These are phyloP conservation scores for Cryptococcus hybrid DNA, from an alignment of 1,284 basidiomycete species.

Conservation along the genomic window DNA sequence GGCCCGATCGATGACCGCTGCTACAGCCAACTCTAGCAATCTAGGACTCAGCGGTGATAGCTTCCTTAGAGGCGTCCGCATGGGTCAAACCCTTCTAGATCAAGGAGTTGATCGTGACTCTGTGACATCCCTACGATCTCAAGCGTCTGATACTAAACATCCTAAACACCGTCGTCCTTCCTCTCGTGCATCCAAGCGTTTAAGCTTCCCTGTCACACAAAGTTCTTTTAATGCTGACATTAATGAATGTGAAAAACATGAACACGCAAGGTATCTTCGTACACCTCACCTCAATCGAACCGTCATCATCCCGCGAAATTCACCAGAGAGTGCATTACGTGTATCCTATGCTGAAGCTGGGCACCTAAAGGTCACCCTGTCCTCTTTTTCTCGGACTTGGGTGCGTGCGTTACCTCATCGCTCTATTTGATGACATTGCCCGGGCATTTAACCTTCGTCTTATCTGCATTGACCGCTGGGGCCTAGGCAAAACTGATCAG, in stretches of 20 bases:
- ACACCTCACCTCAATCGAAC: constrained; percentile 80
- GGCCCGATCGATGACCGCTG: background rate
- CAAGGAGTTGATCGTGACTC: constrained; percentile 11
- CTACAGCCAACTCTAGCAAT: background rate
- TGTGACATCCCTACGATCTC: constrained; percentile 7
- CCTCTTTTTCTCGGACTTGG: constrained; percentile 54
- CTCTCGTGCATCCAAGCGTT: constrained; percentile 5
- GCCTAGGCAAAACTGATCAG: constrained; percentile 77
- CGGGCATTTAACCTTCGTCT: constrained; percentile 78
- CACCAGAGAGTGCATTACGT: constrained; percentile 65
- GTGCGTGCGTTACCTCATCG: constrained; percentile 34
- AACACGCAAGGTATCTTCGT: constrained; percentile 62
- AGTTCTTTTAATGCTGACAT: background rate
- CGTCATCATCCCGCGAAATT: constrained; percentile 68
- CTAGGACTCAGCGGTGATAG: constrained; percentile 2
- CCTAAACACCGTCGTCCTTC: background rate
- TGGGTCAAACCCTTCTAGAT: constrained; percentile 16
- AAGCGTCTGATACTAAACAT: background rate
- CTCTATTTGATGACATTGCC: constrained; percentile 94
- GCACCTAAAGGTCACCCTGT: constrained; percentile 75
- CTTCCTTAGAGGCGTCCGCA: constrained; percentile 3
- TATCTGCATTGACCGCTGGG: constrained; percentile 97
- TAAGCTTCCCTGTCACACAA: background rate
- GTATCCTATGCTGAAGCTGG: constrained; percentile 93
- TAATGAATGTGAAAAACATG: constrained; percentile 16